A percentile compares a stretch with the other conserved stretches of the same genome.
Conservation (phyloP, 2,329 filamentous ascomycete species). For the Annulohypoxylon truncatum region DNA sequence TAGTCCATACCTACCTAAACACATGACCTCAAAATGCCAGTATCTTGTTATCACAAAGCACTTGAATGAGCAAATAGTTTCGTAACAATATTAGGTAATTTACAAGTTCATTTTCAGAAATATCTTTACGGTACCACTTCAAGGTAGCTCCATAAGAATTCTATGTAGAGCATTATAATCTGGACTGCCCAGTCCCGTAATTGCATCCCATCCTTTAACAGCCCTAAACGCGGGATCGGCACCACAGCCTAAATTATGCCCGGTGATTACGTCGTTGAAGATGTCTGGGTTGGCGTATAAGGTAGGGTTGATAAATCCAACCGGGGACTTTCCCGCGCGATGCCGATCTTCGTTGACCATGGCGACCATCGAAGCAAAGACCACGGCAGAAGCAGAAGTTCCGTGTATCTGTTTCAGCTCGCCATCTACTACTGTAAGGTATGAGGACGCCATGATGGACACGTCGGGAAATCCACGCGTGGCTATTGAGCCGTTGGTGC, state of each 20-base stretch:
- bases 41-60: too few relatives aligned
- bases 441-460: background rate
- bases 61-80: background rate
- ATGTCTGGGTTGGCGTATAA: background rate
- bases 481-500: background rate
- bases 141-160: background rate
- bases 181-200: background rate
- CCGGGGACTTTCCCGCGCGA: background rate
- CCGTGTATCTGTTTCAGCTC: background rate
- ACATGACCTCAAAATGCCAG: too few relatives aligned
- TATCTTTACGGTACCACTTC: background rate
- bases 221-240: background rate
- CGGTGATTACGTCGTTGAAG: background rate
- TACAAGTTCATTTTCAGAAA: background rate
- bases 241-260: background rate
- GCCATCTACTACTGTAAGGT: background rate
- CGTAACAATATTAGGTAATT: background rate
- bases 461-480: background rate
- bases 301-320: background rate
- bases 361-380: background rate
- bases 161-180: background rate
- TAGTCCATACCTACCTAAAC: too few relatives aligned
- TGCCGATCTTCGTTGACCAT: background rate
- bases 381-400: background rate
- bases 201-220: background rate